Percentiles rank a stretch among this genome's conserved stretches.
Conservation (phyloP, 2,329 filamentous ascomycete genomes). For the Didymella segeticola region DNA sequence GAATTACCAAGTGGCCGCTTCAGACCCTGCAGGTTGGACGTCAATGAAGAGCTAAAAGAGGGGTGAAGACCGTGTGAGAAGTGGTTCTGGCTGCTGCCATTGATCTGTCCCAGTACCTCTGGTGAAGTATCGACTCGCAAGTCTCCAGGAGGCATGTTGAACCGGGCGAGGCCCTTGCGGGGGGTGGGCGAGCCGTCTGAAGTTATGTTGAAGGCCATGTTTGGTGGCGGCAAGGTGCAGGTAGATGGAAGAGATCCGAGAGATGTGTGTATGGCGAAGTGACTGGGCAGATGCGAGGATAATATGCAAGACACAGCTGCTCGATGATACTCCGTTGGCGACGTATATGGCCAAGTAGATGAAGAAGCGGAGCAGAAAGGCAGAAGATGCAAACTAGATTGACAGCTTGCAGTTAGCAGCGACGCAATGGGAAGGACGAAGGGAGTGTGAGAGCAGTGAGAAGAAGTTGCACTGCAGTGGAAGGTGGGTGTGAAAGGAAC, state of each 20-base stretch:
- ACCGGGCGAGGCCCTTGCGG: slow-evolving; percentile 44
- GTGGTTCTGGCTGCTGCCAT: slow-evolving; percentile 39
- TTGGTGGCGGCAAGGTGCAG: slow-evolving; percentile 25
- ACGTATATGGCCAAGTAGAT: slow-evolving; percentile 49
- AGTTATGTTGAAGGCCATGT: slow-evolving; percentile 50
- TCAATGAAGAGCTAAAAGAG: slow-evolving; percentile 40
- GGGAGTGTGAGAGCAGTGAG: slow-evolving; percentile 17
- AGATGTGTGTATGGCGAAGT: slow-evolving; percentile 34
- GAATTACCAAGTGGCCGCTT: slow-evolving; percentile 50
- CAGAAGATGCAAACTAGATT: slow-evolving; percentile 35
- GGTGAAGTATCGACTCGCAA: slow-evolving; percentile 45
- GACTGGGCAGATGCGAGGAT: slow-evolving; percentile 43
- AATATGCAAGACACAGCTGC: slow-evolving; percentile 44
- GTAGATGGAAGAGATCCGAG: slow-evolving; percentile 44
- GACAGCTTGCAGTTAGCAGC: slow-evolving; percentile 18
- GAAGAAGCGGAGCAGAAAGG: slow-evolving; percentile 35
- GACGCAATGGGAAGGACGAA: slow-evolving; percentile 29
- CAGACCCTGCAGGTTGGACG: slow-evolving; percentile 45
- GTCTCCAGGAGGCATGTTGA: slow-evolving; percentile 39
- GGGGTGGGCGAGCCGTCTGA: slow-evolving; percentile 52
- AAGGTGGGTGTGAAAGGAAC: slow-evolving; percentile 12
- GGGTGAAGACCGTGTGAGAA: slow-evolving; percentile 26
- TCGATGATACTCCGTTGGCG: slow-evolving; percentile 35
- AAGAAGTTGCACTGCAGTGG: slow-evolving; percentile 14
- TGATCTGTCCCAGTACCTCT: slow-evolving; percentile 43